Percentiles rank a stretch among this genome's conserved stretches.
These are phyloP conservation scores for Mycena latifolia DNA, from an alignment of 768 basidiomycete genomes.

Conservation along the genomic window DNA sequence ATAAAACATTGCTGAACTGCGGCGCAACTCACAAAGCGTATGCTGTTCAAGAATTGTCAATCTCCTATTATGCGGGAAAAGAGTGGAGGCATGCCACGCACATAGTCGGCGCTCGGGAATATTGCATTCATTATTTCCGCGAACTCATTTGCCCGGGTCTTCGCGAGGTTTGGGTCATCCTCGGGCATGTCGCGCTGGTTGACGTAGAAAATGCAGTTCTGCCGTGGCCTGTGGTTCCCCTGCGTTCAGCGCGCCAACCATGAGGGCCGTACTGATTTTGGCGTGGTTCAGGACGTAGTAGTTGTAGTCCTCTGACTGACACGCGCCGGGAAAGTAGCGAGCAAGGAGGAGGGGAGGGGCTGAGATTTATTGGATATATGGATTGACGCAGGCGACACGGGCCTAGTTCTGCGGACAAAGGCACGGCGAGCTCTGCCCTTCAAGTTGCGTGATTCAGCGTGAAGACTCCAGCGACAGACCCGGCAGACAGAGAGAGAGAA, in stretches of 20 bases:
- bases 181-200: neutral
- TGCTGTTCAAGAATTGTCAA: neutral
- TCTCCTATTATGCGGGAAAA: neutral
- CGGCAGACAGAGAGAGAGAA: too few relatives aligned
- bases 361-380: too few relatives aligned
- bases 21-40: slow-evolving; percentile 9
- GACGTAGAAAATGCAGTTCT: too few relatives aligned
- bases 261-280: neutral
- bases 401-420: too few relatives aligned
- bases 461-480: too few relatives aligned
- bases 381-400: too few relatives aligned
- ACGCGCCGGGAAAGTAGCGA: too few relatives aligned
- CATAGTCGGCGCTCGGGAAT: slow-evolving; percentile 7
- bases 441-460: too few relatives aligned
- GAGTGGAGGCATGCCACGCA: neutral
- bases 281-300: too few relatives aligned
- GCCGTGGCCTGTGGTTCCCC: neutral
- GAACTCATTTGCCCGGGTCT: slow-evolving; percentile 10
- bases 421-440: too few relatives aligned
- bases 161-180: slow-evolving; percentile 6
- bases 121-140: neutral
- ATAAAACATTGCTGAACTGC: neutral
- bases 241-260: slow-evolving; percentile 1
- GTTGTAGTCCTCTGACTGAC: too few relatives aligned
- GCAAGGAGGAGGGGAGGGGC: too few relatives aligned